These are phyloP conservation scores for Heliamphora pulchella DNA, from an alignment of 179 eudicot species.

Conservation along the genomic window DNA sequence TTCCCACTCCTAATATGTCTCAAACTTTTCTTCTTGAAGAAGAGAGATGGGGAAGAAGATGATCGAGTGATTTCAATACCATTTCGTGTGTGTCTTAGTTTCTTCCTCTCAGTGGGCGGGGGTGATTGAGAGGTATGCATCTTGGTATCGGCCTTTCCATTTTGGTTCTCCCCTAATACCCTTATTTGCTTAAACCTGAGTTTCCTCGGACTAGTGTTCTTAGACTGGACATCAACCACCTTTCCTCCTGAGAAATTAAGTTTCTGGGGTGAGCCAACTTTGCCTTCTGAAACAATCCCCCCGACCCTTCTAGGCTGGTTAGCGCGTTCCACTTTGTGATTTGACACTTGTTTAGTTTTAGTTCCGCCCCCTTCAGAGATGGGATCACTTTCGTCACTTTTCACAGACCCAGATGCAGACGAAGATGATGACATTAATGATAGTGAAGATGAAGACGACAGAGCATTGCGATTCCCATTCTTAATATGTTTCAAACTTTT, in stretches of 20 bases:
- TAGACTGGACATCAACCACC: conserved; percentile 31
- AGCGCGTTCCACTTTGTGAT: conserved; percentile 8
- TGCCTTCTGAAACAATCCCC: conserved; percentile 10
- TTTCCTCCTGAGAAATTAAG: conserved; percentile 41
- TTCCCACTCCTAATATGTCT: neutral
- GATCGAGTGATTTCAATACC: neutral
- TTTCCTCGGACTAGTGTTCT: conserved; percentile 29
- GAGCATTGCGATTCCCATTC: neutral
- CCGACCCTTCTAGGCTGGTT: conserved; percentile 12
- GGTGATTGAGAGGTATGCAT: neutral
- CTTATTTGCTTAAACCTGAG: conserved; percentile 35
- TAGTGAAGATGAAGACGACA: conserved; percentile 27
- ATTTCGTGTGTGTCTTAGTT: neutral
- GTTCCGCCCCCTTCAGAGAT: conserved; percentile 12
- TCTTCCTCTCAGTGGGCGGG: conserved; percentile 11
- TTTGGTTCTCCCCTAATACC: conserved; percentile 19
- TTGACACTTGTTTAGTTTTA: conserved; percentile 1
- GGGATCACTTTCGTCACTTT: conserved; percentile 24
- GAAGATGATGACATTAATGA: conserved; percentile 25
- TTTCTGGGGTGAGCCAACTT: conserved; percentile 27
- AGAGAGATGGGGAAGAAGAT: conserved; percentile 11
- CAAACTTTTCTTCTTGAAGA: neutral
- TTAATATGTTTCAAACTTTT: neutral
- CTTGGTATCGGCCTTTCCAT: conserved; percentile 20
- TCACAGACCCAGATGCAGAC: conserved; percentile 26